Base-by-base conservation (phyloP, 768 basidiomycete species). In the Leccinellum rugosiceps region DNA sequence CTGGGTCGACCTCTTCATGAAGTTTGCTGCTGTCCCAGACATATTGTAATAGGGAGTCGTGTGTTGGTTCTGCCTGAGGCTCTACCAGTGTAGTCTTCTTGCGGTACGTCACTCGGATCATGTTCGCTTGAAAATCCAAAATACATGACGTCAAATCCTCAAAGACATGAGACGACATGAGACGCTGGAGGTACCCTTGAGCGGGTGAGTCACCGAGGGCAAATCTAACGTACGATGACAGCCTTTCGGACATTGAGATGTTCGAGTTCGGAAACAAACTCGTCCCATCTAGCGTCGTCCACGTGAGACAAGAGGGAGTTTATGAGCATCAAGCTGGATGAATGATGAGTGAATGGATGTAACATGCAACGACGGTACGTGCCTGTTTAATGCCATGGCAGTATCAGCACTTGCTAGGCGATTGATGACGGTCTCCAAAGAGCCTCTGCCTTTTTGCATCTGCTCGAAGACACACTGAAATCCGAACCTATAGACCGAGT, bases 61-160 rank as follows among this genome's bases (percentile, higher is more conserved):
- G 88, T 4, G 76, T 72, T 4, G 80, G 78, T 55, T 90, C 86
- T 43, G 71, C 69, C 28, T 85, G 83, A 3, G 87, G 83, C 63
- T 92, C 87, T 17, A 94, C 89, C 23, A 82, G 71, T 3, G 89
- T 89, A 15, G 80, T 88, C 74, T 92, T 93, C 76, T 88, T 90
- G 55, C 87, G 83, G 69, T 90, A 88, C 14, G 83, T 84, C 28
- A 92, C 83, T 38, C 90, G 84, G 54, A 90, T 77, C 57, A 93
- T 82, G 71, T 92, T 92, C 26, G 89, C 86, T 75, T 94, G 92
- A 71, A 94, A 94, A 68, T 94, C 89, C 55, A 94, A 79, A 48
- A 94, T 87, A 57, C 86, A 87, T 0, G 91, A 93, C 7, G 87
- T 85, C 53, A 93, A 75, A 66, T 94, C 92, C 60, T 92, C 90